Evolutionary conservation across 2,329 filamentous ascomycete genomes (phyloP).

Genomic region (Xylogone sp.): DNA sequence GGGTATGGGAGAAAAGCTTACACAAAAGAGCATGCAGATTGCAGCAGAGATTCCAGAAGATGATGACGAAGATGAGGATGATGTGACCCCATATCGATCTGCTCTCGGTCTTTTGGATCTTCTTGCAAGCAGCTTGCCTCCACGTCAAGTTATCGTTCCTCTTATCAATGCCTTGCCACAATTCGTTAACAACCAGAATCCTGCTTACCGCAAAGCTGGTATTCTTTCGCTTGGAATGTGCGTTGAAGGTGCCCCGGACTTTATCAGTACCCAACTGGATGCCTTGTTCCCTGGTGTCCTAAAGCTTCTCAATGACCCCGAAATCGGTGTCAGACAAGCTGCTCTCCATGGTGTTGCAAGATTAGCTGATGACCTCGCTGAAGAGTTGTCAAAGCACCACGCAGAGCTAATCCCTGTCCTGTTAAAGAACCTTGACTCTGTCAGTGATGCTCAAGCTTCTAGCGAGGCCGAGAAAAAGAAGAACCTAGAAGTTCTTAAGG

Average conservation of each 20-base stretch:
- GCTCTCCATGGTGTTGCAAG: constrained; percentile 84
- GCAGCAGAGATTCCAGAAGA: constrained; percentile 83
- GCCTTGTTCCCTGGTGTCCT: constrained; percentile 83
- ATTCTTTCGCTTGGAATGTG: constrained; percentile 91
- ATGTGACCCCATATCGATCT: constrained; percentile 78
- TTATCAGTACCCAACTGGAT: constrained; percentile 88
- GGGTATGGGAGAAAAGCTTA: constrained; percentile 79
- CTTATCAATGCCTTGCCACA: constrained; percentile 80
- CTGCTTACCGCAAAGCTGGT: constrained; percentile 81
- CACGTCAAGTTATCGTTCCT: constrained; percentile 90
- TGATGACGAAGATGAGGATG: constrained; percentile 69
- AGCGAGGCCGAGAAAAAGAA: constrained; percentile 65
- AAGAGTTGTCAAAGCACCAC: constrained; percentile 85
- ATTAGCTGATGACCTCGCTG: constrained; percentile 87
- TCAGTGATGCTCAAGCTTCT: constrained; percentile 62
- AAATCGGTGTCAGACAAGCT: constrained; percentile 79
- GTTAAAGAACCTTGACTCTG: constrained; percentile 83
- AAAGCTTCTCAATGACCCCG: constrained; percentile 77
- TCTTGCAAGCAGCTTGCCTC: constrained; percentile 81
- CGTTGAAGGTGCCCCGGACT: constrained; percentile 95
- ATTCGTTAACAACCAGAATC: constrained; percentile 71
- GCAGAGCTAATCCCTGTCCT: constrained; percentile 78
- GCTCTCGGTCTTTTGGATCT: constrained; percentile 87
- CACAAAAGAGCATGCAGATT: constrained; percentile 82
- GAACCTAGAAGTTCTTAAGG: constrained; percentile 81